These are phyloP conservation scores for Cubamyces sp. DNA, from an alignment of 768 basidiomycete species.

Conservation along the genomic window DNA sequence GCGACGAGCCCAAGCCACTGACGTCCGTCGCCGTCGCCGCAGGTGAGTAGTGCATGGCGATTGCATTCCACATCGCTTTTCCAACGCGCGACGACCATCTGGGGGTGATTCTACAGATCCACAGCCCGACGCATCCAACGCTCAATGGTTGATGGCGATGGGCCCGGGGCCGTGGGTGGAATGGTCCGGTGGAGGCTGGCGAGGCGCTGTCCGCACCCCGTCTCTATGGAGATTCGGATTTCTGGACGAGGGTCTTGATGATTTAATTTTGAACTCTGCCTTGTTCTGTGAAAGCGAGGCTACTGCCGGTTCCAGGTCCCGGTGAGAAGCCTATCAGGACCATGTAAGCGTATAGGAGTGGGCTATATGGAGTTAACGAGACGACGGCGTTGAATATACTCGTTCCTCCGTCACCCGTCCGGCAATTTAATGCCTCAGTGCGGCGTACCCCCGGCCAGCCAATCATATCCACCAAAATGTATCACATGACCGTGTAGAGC, in stretches of 20 bases:
- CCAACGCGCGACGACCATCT: not conserved
- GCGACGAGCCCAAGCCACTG: not conserved
- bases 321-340: too few species aligned
- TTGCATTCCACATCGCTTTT: constrained; percentile 12
- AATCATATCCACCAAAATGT: not conserved
- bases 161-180: not conserved
- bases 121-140: not conserved
- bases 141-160: constrained; percentile 11
- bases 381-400: not conserved
- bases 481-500: constrained; percentile 10
- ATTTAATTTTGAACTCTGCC: constrained; percentile 23
- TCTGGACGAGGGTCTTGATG: constrained; percentile 11
- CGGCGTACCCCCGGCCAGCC: not conserved
- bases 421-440: not conserved
- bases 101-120: not conserved
- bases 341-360: not conserved
- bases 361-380: not conserved
- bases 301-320: too few species aligned
- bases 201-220: not conserved
- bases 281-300: not conserved
- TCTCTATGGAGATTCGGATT: constrained; percentile 20
- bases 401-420: not conserved
- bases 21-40: not conserved
- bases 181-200: not conserved
- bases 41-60: constrained; percentile 3